Conservation (phyloP, 2,329 filamentous ascomycete species). For the Aspergillus fijiensis region DNA sequence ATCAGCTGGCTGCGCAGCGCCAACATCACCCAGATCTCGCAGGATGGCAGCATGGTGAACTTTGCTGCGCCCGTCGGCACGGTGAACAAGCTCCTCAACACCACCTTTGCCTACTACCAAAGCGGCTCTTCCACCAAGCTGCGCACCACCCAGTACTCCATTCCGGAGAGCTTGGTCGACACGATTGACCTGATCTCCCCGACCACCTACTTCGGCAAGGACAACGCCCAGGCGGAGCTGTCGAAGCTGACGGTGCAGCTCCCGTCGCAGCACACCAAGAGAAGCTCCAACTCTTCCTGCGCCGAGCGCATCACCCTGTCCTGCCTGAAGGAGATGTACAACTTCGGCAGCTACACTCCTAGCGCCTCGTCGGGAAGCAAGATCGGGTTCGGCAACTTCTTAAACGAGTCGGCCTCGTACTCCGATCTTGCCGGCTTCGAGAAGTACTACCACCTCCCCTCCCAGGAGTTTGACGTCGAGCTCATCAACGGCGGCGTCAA, state of each 20-base stretch:
- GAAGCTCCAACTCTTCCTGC: slow-evolving; percentile 11
- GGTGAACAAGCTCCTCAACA: slow-evolving; percentile 50
- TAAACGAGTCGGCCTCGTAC: slow-evolving; percentile 52
- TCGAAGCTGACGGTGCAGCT: background rate
- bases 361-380: slow-evolving; percentile 48
- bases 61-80: slow-evolving; percentile 43
- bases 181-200: slow-evolving; percentile 53
- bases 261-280: background rate
- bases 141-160: slow-evolving; percentile 44
- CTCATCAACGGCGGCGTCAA: slow-evolving; percentile 44
- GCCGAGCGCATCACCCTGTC: slow-evolving; percentile 44
- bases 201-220: slow-evolving; percentile 52
- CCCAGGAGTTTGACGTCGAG: slow-evolving; percentile 33
- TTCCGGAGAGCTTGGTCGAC: slow-evolving; percentile 38
- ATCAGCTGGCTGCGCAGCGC: slow-evolving; percentile 46
- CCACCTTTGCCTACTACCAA: slow-evolving; percentile 49
- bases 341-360: slow-evolving; percentile 49
- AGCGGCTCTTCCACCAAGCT: slow-evolving; percentile 41
- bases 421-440: slow-evolving; percentile 47
- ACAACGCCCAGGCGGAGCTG: slow-evolving; percentile 6
- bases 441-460: slow-evolving; percentile 41
- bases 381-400: slow-evolving; percentile 53
- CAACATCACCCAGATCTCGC: slow-evolving; percentile 38
- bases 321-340: slow-evolving; percentile 53
- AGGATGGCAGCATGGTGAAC: slow-evolving; percentile 45